phyloP scores from a whole-genome alignment of 257 asterid genomes.

The Nicotiana noctiflora region DNA sequence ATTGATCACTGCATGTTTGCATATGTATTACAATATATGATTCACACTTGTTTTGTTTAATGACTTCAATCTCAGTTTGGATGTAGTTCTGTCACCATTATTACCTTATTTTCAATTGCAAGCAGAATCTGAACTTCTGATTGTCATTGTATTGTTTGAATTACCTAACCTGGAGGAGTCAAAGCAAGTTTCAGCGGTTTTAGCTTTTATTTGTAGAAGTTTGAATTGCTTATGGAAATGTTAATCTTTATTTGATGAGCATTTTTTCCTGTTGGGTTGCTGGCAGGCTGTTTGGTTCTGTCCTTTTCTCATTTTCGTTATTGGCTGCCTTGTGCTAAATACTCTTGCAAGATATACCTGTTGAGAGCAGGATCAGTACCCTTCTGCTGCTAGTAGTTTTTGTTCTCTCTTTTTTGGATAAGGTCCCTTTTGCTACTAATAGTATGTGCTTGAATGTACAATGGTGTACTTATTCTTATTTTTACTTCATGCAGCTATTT shows the following conservation, averaged over 20 bases:
- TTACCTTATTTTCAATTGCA: neutral
- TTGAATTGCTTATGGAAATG: neutral
- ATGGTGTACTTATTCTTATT: slow-evolving; percentile 12
- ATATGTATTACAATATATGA: neutral
- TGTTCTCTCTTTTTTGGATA: neutral
- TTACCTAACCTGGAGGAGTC: neutral
- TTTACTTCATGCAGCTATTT: slow-evolving; percentile 43
- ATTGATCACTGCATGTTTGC: neutral
- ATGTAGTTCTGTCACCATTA: neutral
- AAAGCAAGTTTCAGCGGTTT: neutral
- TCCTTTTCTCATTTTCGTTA: neutral
- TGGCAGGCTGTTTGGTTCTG: neutral
- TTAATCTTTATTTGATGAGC: neutral
- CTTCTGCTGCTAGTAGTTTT: neutral
- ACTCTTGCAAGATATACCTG: neutral
- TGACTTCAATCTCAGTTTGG: neutral
- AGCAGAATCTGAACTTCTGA: neutral
- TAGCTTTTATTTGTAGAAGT: neutral
- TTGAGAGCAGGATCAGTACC: neutral
- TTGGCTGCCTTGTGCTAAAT: neutral
- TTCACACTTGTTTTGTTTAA: neutral
- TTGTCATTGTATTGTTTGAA: neutral
- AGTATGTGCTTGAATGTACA: neutral
- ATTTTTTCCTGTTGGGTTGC: neutral
- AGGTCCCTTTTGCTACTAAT: neutral